A percentile compares a stretch with the other conserved stretches of the same genome.
phyloP scores from a whole-genome alignment of 345 rosid species.

The Murraya paniculata region DNA sequence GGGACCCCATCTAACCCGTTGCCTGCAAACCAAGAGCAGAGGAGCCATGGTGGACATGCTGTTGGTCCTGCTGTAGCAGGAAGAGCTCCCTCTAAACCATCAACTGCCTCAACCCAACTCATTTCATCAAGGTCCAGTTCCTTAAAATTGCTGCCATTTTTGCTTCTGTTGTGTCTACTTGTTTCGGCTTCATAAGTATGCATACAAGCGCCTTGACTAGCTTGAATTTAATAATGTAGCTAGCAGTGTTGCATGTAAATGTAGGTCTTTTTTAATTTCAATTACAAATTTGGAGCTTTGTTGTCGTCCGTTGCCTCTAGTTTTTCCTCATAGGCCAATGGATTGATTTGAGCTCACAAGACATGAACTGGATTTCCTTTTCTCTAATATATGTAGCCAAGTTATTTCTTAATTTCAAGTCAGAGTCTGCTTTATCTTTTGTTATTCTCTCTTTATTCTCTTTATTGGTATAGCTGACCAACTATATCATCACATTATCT shows the following conservation, averaged over 20 bases:
- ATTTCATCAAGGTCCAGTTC: conserved; percentile 15
- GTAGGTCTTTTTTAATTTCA: not conserved
- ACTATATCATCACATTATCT: too few species aligned
- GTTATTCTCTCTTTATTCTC: not conserved
- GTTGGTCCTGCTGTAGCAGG: conserved; percentile 88
- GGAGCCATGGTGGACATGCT: conserved; percentile 44
- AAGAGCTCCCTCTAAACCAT: conserved; percentile 61
- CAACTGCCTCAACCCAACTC: conserved; percentile 33
- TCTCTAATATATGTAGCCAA: not conserved
- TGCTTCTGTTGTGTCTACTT: conserved; percentile 29
- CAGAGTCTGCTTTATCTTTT: not conserved
- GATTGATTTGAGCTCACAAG: conserved; percentile 21
- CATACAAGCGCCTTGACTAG: not conserved
- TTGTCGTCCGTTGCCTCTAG: conserved; percentile 23
- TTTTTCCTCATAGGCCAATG: conserved; percentile 19
- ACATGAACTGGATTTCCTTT: conserved; percentile 8
- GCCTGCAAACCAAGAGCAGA: conserved; percentile 75
- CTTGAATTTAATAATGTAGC: not conserved
- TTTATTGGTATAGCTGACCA: not conserved
- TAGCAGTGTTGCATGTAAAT: conserved; percentile 19
- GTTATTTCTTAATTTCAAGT: not conserved
- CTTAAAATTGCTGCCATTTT: conserved; percentile 27
- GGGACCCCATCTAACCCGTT: conserved; percentile 48
- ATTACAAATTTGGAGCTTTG: not conserved
- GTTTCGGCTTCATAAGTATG: conserved; percentile 25